These are phyloP conservation scores for Pestalotiopsis sp. DNA, from an alignment of 2,329 filamentous ascomycete genomes.

Conservation along the genomic window DNA sequence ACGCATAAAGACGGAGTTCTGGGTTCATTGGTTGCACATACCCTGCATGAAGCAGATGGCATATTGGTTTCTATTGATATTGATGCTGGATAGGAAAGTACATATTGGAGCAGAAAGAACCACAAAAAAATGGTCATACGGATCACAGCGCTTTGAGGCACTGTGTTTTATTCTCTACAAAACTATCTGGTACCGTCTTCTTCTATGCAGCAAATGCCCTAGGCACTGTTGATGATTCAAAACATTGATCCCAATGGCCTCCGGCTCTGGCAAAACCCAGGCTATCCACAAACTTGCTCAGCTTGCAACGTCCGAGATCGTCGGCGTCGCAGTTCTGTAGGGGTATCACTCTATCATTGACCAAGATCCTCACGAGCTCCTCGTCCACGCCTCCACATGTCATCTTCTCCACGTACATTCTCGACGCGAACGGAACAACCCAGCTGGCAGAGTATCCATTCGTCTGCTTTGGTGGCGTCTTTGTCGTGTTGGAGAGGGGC, in stretches of 20 bases:
- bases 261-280: conserved; percentile 72
- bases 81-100: background rate
- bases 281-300: conserved; percentile 73
- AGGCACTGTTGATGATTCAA: conserved; percentile 24
- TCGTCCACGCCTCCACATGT: conserved; percentile 57
- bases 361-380: conserved; percentile 75
- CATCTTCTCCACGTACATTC: conserved; percentile 90
- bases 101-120: background rate
- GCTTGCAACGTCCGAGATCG: conserved; percentile 66
- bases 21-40: background rate
- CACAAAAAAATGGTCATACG: too few species aligned
- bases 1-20: conserved; percentile 2
- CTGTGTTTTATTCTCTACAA: too few species aligned
- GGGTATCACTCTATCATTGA: conserved; percentile 82
- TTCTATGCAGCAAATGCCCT: background rate
- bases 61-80: background rate
- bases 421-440: conserved; percentile 79
- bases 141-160: too few species aligned
- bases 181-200: too few species aligned
- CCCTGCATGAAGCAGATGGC: background rate
- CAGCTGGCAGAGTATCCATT: conserved; percentile 75
- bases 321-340: conserved; percentile 73
- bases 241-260: conserved; percentile 74
- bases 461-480: conserved; percentile 52
- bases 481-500: conserved; percentile 51